Percentiles rank a stretch among this genome's conserved stretches.
Conservation (phyloP, 2,329 filamentous ascomycete species). For the Phialophora chinensis region DNA sequence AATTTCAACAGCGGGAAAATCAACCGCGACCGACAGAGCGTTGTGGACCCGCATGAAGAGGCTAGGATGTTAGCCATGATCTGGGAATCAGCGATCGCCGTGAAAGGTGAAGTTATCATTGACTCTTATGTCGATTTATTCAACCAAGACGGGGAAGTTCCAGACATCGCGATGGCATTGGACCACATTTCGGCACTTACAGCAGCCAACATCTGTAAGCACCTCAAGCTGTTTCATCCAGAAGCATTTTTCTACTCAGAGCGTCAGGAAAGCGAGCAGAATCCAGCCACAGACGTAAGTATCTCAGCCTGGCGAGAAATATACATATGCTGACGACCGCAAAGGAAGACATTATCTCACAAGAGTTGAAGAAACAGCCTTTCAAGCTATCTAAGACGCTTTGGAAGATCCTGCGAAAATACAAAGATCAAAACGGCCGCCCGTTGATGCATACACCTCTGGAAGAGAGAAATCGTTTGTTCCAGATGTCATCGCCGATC, state of each 20-base stretch:
- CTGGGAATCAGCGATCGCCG: conserved; percentile 26
- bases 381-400: conserved; percentile 20
- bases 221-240: conserved; percentile 11
- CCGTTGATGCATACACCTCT: conserved; percentile 20
- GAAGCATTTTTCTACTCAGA: conserved; percentile 21
- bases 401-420: conserved; percentile 22
- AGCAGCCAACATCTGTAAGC: conserved; percentile 35
- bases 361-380: conserved; percentile 13
- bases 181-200: conserved; percentile 22
- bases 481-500: conserved; percentile 25
- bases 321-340: not conserved
- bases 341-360: conserved; percentile 23
- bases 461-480: conserved; percentile 28
- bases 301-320: not conserved
- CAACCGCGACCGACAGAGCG: conserved; percentile 27
- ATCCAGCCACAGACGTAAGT: conserved; percentile 4
- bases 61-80: conserved; percentile 24
- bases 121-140: conserved; percentile 37
- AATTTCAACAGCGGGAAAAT: conserved; percentile 26
- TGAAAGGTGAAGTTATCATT: conserved; percentile 10
- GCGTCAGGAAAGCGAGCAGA: conserved; percentile 1
- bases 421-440: not conserved
- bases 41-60: conserved; percentile 24
- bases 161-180: conserved; percentile 32
- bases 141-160: conserved; percentile 29